These are phyloP conservation scores for Cercospora janseana DNA, from an alignment of 2,329 filamentous ascomycete species.

Conservation along the genomic window DNA sequence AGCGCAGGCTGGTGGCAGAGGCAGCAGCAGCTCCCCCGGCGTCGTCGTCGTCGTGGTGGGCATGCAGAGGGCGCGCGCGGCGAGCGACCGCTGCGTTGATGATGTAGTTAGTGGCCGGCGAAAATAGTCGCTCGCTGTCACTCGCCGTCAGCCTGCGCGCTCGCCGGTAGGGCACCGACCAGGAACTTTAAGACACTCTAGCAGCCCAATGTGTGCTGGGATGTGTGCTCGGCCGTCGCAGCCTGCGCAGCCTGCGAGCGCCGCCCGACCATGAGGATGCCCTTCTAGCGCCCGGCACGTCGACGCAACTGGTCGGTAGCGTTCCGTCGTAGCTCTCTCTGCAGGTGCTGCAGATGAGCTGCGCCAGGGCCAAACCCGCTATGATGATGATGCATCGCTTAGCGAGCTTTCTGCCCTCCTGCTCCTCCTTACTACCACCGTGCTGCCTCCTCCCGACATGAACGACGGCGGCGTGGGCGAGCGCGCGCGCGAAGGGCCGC, in stretches of 20 bases:
- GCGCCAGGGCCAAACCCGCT: constrained; percentile 6
- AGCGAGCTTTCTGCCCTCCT: constrained; percentile 13
- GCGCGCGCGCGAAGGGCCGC: not conserved
- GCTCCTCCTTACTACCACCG: constrained; percentile 2
- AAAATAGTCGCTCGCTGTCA: not conserved
- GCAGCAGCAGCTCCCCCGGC: constrained; percentile 13
- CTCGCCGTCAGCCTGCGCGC: too few relatives aligned
- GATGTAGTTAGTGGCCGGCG: not conserved
- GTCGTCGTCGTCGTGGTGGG: constrained; percentile 9
- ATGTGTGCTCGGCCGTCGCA: not conserved
- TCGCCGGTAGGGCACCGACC: constrained; percentile 18
- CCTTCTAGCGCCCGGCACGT: not conserved
- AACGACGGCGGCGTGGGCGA: not conserved
- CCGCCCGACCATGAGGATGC: not conserved
- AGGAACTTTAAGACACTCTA: constrained; percentile 12
- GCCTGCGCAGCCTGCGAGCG: constrained; percentile 13
- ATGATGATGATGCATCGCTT: constrained; percentile 13
- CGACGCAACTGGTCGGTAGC: constrained; percentile 12
- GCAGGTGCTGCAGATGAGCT: constrained; percentile 13
- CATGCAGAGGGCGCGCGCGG: constrained; percentile 12
- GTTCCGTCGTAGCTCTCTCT: too few relatives aligned
- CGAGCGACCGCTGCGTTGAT: constrained; percentile 1
- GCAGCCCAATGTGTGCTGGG: constrained; percentile 10
- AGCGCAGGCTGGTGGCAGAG: too few relatives aligned
- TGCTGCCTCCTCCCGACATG: not conserved